Evolutionary conservation across 1,284 basidiomycete genomes (phyloP).

Genomic region (Athelia sp.): DNA sequence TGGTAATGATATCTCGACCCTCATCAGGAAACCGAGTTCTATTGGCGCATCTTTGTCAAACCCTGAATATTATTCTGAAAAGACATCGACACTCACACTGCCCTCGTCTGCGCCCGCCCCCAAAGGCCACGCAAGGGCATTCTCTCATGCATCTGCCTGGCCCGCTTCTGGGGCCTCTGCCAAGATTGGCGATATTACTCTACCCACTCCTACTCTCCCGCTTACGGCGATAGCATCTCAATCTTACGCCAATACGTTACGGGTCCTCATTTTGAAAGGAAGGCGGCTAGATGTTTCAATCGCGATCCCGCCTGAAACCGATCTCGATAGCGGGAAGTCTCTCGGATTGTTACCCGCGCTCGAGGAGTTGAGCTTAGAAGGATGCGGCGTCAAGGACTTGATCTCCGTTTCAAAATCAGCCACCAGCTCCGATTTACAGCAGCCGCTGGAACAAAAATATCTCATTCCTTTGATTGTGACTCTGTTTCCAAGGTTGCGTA

Average conservation of each 20-base stretch:
- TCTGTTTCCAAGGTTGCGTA: conserved; percentile 64
- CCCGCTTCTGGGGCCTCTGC: conserved; percentile 9
- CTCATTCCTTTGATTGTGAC: conserved; percentile 52
- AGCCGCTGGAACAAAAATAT: conserved; percentile 27
- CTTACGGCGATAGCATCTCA: conserved; percentile 54
- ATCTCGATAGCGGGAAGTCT: conserved; percentile 18
- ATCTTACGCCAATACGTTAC: conserved; percentile 55
- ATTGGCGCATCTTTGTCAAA: conserved; percentile 33
- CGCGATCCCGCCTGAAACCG: conserved; percentile 38
- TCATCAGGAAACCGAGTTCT: conserved; percentile 7
- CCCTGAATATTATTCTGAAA: conserved; percentile 53
- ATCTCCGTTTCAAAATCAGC: conserved; percentile 38
- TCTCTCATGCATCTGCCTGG: conserved; percentile 44
- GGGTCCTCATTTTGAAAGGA: conserved; percentile 55
- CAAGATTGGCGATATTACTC: conserved; percentile 42
- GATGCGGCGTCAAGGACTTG: conserved; percentile 58
- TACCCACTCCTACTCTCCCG: conserved; percentile 66
- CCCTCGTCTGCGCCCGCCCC: conserved; percentile 53
- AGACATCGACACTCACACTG: conserved; percentile 54
- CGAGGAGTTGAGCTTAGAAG: conserved; percentile 68
- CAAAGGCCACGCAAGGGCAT: conserved; percentile 54
- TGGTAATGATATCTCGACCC: conserved; percentile 10
- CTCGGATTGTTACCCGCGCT: conserved; percentile 48
- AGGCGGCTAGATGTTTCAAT: conserved; percentile 63
- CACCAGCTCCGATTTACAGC: conserved; percentile 34